Evolutionary conservation across 345 rosid species (phyloP), one percentile per base, ranked within the genome.

Genomic region (Hypericum androsaemum): DNA sequence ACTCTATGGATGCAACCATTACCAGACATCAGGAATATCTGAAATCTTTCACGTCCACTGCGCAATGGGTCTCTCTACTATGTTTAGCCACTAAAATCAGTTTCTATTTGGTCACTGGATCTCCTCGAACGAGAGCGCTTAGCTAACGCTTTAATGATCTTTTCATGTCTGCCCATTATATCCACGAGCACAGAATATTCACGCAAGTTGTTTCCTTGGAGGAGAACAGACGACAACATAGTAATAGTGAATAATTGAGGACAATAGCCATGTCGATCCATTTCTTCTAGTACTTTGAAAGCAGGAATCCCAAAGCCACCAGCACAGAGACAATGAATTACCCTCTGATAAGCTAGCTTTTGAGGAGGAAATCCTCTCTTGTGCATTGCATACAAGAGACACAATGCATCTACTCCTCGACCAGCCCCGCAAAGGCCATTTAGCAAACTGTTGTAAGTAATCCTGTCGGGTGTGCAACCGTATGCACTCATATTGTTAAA

Each of bases 261-360:
- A 0, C 57, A 37, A 12, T 51, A 37, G 56, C 64, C 39, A 50
- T 40, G 46, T 11, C 59, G 71, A 61, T 71, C 52, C 89, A 80
- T 86, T 50, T 78, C 83, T 65, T 75, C 74, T 69, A 73, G 72
- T 59, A 78, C 60, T 59, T 67, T 69, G 63, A 82, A 70, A 46
- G 82, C 81, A 54, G 74, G 67, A 57, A 45, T 51, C 54, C 67
- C 63, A 77, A 77, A 46, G 56, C 55, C 47, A 16, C 60, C 54
- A 38, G 72, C 72, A 70, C 85, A 86, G 7, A 78, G 71, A 61
- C 63, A 70, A 0, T 47, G 58, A 15, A 82, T 77, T 60, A 80
- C 40, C 59, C 22, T 63, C 36, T 74, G 75, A 59, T 70, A 86
- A 43, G 76, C 41, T 47, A 56, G 59, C 72, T 56, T 72, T 48